Evolutionary conservation across 768 basidiomycete genomes (phyloP).

Genomic region (Mycena metata): DNA sequence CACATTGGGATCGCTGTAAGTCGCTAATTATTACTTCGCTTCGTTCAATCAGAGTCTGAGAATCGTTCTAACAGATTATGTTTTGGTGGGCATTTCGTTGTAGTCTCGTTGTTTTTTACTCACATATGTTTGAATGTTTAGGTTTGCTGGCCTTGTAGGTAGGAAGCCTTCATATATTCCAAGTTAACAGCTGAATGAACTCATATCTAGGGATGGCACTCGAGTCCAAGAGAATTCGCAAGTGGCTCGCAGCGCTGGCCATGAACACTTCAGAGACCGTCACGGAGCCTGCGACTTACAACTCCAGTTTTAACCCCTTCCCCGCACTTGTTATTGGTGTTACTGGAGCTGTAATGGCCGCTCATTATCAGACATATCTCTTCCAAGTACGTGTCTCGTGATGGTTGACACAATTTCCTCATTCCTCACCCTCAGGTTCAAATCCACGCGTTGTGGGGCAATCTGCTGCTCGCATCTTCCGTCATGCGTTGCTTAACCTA

Average conservation of each 20-base stretch:
- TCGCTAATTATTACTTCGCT: slow-evolving; percentile 2
- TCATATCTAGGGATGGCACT: slow-evolving; percentile 72
- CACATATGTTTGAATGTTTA: not conserved
- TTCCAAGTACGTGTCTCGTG: slow-evolving; percentile 72
- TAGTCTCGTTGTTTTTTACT: not conserved
- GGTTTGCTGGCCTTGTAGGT: slow-evolving; percentile 91
- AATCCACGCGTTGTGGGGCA: slow-evolving; percentile 94
- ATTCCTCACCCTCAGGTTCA: slow-evolving; percentile 67
- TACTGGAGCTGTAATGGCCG: slow-evolving; percentile 94
- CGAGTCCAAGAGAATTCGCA: slow-evolving; percentile 80
- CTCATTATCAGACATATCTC: slow-evolving; percentile 91
- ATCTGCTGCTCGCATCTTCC: slow-evolving; percentile 82
- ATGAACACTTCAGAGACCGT: slow-evolving; percentile 59
- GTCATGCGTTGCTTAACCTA: slow-evolving; percentile 90
- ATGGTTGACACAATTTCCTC: not conserved
- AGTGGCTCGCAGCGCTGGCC: slow-evolving; percentile 77
- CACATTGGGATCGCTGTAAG: slow-evolving; percentile 93
- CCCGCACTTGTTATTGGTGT: slow-evolving; percentile 94
- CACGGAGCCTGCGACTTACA: slow-evolving; percentile 80
- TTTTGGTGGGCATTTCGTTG: slow-evolving; percentile 60
- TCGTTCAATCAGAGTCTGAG: slow-evolving; percentile 9
- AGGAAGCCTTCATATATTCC: slow-evolving; percentile 7
- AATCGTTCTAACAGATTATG: slow-evolving; percentile 70
- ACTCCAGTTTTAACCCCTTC: slow-evolving; percentile 89
- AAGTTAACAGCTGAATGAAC: not conserved